Conservation (phyloP, 768 basidiomycete genomes). For the Naganishia onofrii region DNA sequence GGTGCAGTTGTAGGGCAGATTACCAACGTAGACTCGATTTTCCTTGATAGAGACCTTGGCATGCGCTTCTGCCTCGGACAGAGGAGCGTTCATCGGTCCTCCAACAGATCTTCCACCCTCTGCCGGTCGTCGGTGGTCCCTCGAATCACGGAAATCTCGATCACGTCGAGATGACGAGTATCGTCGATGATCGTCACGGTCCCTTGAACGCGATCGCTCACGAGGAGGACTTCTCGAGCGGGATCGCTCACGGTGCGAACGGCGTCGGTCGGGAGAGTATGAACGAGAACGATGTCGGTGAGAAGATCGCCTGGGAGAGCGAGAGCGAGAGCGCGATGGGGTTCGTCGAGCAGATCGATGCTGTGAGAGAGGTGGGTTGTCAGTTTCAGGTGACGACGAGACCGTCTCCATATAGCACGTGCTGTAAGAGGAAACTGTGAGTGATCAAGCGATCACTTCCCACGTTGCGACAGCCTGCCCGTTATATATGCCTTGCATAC, state of each 20-base stretch:
- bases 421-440: background rate
- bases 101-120: slow-evolving; percentile 33
- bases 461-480: too few relatives aligned
- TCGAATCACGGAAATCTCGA: slow-evolving; percentile 32
- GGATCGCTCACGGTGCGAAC: slow-evolving; percentile 51
- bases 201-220: slow-evolving; percentile 26
- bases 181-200: slow-evolving; percentile 23
- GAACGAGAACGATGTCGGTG: slow-evolving; percentile 58
- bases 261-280: slow-evolving; percentile 53
- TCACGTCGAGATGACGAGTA: slow-evolving; percentile 31
- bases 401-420: slow-evolving; percentile 5
- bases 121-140: slow-evolving; percentile 32
- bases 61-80: slow-evolving; percentile 92
- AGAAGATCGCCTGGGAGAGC: slow-evolving; percentile 41
- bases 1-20: slow-evolving; percentile 97
- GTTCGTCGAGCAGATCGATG: slow-evolving; percentile 59
- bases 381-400: slow-evolving; percentile 30
- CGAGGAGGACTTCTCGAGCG: slow-evolving; percentile 47
- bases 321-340: slow-evolving; percentile 52
- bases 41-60: slow-evolving; percentile 95
- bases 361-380: slow-evolving; percentile 38
- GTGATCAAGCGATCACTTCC: too few relatives aligned
- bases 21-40: slow-evolving; percentile 97
- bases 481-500: too few relatives aligned
- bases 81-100: slow-evolving; percentile 49